phyloP scores from a whole-genome alignment of 345 rosid genomes.

The Combretum micranthum region DNA sequence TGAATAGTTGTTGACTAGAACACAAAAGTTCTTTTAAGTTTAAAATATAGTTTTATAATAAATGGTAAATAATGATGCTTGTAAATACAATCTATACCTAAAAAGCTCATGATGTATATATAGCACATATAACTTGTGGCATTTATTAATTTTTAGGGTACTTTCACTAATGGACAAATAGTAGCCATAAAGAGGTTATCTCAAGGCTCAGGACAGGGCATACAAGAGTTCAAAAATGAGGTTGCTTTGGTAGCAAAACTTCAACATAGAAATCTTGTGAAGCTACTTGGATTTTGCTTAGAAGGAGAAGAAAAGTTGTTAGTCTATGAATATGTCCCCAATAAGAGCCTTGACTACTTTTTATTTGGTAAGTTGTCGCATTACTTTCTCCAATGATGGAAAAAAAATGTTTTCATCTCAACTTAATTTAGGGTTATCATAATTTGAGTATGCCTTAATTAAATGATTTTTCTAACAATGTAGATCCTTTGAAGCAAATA shows the following conservation, averaged over 20 bases:
- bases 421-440: too few species aligned
- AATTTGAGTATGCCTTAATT: too few species aligned
- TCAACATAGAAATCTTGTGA: conserved; percentile 30
- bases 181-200: conserved; percentile 41
- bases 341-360: conserved; percentile 20
- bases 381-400: too few species aligned
- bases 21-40: too few species aligned
- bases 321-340: conserved; percentile 22
- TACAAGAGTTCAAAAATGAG: conserved; percentile 24
- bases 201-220: conserved; percentile 28
- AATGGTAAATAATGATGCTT: too few species aligned
- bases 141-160: conserved; percentile 40
- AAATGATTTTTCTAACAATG: too few species aligned
- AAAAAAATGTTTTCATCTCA: too few species aligned
- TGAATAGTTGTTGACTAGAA: too few species aligned
- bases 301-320: conserved; percentile 19
- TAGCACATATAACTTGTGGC: too few species aligned
- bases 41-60: too few species aligned
- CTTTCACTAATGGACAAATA: conserved; percentile 23
- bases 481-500: conserved; percentile 5
- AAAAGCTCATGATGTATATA: too few species aligned
- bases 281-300: conserved; percentile 21
- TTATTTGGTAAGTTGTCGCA: conserved; percentile 14
- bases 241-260: conserved; percentile 19
- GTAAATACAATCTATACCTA: too few species aligned